These are phyloP conservation scores for Ophiostoma fasciatum DNA, from an alignment of 2,329 filamentous ascomycete genomes.

Conservation along the genomic window DNA sequence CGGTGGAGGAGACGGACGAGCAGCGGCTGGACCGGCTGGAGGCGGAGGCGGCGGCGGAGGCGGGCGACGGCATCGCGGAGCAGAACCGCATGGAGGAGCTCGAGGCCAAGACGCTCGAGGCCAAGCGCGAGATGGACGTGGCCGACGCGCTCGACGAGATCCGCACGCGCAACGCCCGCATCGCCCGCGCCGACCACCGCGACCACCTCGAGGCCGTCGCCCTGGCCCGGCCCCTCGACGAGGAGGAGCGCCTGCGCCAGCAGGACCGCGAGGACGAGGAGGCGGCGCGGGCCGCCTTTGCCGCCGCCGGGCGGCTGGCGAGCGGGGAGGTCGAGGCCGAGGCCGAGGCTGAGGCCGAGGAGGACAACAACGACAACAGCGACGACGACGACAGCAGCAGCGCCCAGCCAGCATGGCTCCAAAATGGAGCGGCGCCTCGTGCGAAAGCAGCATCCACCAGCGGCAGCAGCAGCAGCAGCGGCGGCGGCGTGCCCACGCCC, in stretches of 20 bases:
- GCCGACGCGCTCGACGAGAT: slow-evolving; percentile 95
- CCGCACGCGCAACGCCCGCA: slow-evolving; percentile 73
- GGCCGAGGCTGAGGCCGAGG: slow-evolving; percentile 35
- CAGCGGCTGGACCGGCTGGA: slow-evolving; percentile 75
- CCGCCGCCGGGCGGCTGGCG: slow-evolving; percentile 40
- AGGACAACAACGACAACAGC: slow-evolving; percentile 17
- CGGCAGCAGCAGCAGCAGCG: slow-evolving; percentile 20
- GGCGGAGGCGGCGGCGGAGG: slow-evolving; percentile 56
- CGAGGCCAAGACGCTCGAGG: slow-evolving; percentile 85
- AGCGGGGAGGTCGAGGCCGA: slow-evolving; percentile 29
- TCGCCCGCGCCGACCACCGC: slow-evolving; percentile 61
- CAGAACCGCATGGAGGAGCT: slow-evolving; percentile 88
- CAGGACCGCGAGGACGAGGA: slow-evolving; percentile 75
- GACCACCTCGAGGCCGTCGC: slow-evolving; percentile 43
- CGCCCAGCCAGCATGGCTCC: background rate
- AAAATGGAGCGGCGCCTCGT: slow-evolving; percentile 12
- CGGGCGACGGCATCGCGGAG: slow-evolving; percentile 42
- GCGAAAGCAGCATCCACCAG: too few species aligned
- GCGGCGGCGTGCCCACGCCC: too few species aligned
- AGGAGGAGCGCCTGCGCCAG: slow-evolving; percentile 47
- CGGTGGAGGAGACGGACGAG: slow-evolving; percentile 66
- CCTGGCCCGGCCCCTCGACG: slow-evolving; percentile 36
- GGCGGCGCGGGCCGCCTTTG: slow-evolving; percentile 65
- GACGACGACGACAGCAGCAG: background rate
- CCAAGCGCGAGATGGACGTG: slow-evolving; percentile 89